Evolutionary conservation across 192 early-diverging fungal genomes (phyloP).

Genomic region (Linderina pennispora): DNA sequence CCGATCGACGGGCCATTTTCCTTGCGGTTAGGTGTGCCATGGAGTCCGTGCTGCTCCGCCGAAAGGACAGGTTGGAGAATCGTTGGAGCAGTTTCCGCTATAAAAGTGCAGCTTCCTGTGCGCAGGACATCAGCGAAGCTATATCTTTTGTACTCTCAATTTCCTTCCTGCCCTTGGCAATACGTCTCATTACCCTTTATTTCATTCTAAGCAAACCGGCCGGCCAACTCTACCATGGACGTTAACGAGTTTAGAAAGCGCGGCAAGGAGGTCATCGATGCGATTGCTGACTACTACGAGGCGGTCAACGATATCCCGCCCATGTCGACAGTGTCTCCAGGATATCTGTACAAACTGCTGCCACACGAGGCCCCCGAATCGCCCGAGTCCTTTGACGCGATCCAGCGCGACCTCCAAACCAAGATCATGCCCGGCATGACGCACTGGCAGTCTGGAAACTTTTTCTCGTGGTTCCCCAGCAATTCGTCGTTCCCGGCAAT

Average conservation of each 20-base stretch:
- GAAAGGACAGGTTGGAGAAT: too few species aligned
- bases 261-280: conserved; percentile 56
- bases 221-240: conserved; percentile 46
- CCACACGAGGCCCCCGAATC: conserved; percentile 53
- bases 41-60: too few species aligned
- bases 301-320: conserved; percentile 39
- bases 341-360: conserved; percentile 51
- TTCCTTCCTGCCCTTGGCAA: too few species aligned
- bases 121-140: too few species aligned
- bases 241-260: conserved; percentile 50
- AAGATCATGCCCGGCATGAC: conserved; percentile 64
- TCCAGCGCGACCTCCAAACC: conserved; percentile 43
- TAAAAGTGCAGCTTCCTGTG: too few species aligned
- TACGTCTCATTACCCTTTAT: too few species aligned
- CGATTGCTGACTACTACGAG: conserved; percentile 57
- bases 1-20: too few species aligned
- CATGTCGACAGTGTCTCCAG: conserved; percentile 50
- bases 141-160: too few species aligned
- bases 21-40: too few species aligned
- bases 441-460: conserved; percentile 64
- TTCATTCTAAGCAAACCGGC: too few species aligned
- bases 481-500: conserved; percentile 51
- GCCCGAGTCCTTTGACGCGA: conserved; percentile 40
- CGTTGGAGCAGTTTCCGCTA: too few species aligned
- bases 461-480: conserved; percentile 55